These are phyloP conservation scores for Erodium trifolium DNA, from an alignment of 441 rosid genomes.

Conservation along the genomic window DNA sequence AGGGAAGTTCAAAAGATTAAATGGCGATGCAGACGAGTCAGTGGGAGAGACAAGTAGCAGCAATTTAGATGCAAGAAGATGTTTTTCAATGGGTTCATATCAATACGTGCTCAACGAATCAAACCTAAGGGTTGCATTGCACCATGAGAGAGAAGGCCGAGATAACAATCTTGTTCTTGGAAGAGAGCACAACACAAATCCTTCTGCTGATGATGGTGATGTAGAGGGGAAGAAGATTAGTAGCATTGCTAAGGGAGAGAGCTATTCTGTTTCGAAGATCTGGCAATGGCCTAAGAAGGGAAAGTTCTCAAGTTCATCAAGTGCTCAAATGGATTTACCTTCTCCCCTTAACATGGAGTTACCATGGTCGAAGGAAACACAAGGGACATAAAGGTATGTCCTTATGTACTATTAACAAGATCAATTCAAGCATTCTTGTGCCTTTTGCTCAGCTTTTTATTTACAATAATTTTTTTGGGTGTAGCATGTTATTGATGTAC, in stretches of 20 bases:
- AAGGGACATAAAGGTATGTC: slow-evolving; percentile 12
- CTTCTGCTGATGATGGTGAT: slow-evolving; percentile 29
- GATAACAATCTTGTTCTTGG: slow-evolving; percentile 21
- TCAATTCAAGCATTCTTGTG: slow-evolving; percentile 21
- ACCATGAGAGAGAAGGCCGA: slow-evolving; percentile 9
- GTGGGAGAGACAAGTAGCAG: slow-evolving; percentile 40
- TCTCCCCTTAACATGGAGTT: slow-evolving; percentile 34
- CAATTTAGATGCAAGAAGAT: slow-evolving; percentile 55
- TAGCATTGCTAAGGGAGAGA: slow-evolving; percentile 40
- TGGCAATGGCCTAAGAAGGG: slow-evolving; percentile 73
- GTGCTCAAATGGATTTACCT: slow-evolving; percentile 28
- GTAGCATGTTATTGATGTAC: slow-evolving; percentile 30
- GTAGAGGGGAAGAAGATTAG: slow-evolving; percentile 52
- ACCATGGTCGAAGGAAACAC: slow-evolving; percentile 4
- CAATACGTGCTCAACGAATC: slow-evolving; percentile 39
- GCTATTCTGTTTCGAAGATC: slow-evolving; percentile 70
- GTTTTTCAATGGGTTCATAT: slow-evolving; percentile 66
- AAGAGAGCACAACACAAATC: slow-evolving; percentile 34
- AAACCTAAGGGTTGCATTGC: slow-evolving; percentile 20
- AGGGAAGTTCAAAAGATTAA: slow-evolving; percentile 52
- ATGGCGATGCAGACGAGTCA: slow-evolving; percentile 20
- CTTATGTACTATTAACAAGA: slow-evolving; percentile 25
- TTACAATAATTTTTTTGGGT: slow-evolving; percentile 19
- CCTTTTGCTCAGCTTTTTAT: slow-evolving; percentile 12
- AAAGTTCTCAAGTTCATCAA: slow-evolving; percentile 36